Evolutionary conservation across 2,329 filamentous ascomycete genomes (phyloP).

Genomic region (Ophiostoma montium): DNA sequence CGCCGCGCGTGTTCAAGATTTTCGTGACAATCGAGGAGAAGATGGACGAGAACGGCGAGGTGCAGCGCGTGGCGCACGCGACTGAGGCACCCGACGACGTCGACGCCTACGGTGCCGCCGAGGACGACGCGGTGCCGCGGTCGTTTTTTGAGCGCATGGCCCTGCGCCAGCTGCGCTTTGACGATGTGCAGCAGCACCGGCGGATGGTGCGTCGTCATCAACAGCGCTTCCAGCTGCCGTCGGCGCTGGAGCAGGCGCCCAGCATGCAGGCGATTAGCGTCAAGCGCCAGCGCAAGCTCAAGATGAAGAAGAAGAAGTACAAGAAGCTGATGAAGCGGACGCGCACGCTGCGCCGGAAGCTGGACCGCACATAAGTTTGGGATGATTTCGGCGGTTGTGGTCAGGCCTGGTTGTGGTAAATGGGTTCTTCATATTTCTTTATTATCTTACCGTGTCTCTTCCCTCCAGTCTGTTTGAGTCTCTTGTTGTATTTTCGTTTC

Average conservation of each 20-base stretch:
- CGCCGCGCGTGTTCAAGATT: conserved; percentile 43
- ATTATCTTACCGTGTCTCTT: neutral
- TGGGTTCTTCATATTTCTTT: neutral
- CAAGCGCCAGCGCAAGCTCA: conserved; percentile 80
- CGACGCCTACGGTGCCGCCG: neutral
- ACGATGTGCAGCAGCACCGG: conserved; percentile 29
- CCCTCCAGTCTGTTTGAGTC: too few species aligned
- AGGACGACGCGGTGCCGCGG: conserved; percentile 19
- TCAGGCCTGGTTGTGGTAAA: neutral
- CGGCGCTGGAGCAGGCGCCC: conserved; percentile 2
- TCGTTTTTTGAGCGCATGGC: conserved; percentile 60
- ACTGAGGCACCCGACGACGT: conserved; percentile 28
- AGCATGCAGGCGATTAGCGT: conserved; percentile 78
- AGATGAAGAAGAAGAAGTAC: conserved; percentile 99
- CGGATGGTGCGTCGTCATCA: conserved; percentile 22
- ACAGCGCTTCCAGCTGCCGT: conserved; percentile 1
- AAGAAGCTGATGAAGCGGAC: conserved; percentile 97
- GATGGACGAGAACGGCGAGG: conserved; percentile 42
- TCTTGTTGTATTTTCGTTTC: too few species aligned
- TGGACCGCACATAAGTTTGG: conserved; percentile 22
- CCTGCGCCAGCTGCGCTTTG: conserved; percentile 45
- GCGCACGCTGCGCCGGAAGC: conserved; percentile 72
- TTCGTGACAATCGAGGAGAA: conserved; percentile 56
- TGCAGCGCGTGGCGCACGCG: conserved; percentile 47
- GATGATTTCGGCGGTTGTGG: neutral